These are phyloP conservation scores for Fusarium nurragi DNA, from an alignment of 2,329 filamentous ascomycete genomes.

Conservation along the genomic window DNA sequence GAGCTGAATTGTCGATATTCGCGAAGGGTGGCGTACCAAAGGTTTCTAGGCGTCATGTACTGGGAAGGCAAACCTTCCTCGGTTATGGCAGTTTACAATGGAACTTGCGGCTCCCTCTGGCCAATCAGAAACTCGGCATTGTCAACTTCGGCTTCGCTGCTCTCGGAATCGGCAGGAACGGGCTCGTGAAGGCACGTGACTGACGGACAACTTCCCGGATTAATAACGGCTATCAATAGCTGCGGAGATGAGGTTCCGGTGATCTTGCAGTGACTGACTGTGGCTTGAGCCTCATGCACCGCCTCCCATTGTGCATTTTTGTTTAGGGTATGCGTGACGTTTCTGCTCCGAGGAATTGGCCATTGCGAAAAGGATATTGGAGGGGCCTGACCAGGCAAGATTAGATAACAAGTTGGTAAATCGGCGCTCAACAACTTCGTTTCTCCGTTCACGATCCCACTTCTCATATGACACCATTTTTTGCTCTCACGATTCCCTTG, in stretches of 20 bases:
- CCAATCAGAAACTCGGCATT: constrained; percentile 45
- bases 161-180: constrained; percentile 39
- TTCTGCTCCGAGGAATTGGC: constrained; percentile 23
- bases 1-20: constrained; percentile 36
- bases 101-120: constrained; percentile 12
- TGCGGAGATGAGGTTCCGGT: constrained; percentile 22
- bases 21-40: constrained; percentile 37
- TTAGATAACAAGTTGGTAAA: constrained; percentile 44
- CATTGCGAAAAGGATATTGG: constrained; percentile 28
- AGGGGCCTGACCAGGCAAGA: constrained; percentile 39
- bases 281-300: constrained; percentile 13
- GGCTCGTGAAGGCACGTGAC: constrained; percentile 41
- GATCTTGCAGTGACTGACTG: neutral
- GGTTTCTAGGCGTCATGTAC: constrained; percentile 44
- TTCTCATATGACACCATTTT: constrained; percentile 32
- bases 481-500: constrained; percentile 16
- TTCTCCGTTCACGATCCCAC: constrained; percentile 41
- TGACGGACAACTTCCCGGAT: constrained; percentile 16
- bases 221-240: constrained; percentile 30
- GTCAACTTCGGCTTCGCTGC: constrained; percentile 44
- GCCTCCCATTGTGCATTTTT: constrained; percentile 11
- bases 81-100: constrained; percentile 43
- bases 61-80: constrained; percentile 46
- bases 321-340: neutral
- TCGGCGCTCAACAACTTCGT: constrained; percentile 40